A percentile compares a stretch with the other conserved stretches of the same genome.
Conservation (phyloP, 2,329 filamentous ascomycete genomes). For the Pseudogymnoascus sp. region DNA sequence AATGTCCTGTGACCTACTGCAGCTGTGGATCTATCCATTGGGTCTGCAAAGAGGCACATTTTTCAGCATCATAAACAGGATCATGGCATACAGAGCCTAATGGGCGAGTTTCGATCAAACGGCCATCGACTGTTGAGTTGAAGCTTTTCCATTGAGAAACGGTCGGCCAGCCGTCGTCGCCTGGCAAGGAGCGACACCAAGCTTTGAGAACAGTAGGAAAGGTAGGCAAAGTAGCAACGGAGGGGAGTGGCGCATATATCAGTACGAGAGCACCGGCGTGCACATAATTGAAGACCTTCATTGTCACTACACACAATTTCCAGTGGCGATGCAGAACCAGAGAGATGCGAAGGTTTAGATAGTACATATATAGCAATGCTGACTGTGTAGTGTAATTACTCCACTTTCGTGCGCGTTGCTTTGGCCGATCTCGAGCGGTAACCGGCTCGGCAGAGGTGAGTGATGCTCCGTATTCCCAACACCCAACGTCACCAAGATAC, state of each 20-base stretch:
- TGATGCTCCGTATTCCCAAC: not conserved
- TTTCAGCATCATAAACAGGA: constrained; percentile 17
- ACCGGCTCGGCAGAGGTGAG: not conserved
- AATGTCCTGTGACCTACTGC: constrained; percentile 12
- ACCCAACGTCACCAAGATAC: not conserved
- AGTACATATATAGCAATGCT: not conserved
- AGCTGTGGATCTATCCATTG: constrained; percentile 12
- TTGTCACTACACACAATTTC: not conserved
- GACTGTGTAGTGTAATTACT: not conserved
- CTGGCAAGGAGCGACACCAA: constrained; percentile 14
- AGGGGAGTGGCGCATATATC: not conserved
- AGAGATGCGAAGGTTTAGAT: not conserved
- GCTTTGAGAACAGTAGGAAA: not conserved
- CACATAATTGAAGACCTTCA: not conserved
- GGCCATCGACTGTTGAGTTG: constrained; percentile 16
- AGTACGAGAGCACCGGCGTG: not conserved
- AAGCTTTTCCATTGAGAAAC: constrained; percentile 13
- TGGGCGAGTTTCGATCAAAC: constrained; percentile 15
- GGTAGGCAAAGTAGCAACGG: not conserved
- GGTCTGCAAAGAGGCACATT: constrained; percentile 17
- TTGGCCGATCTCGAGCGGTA: not conserved
- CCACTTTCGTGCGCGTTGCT: not conserved
- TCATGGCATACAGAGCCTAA: constrained; percentile 22
- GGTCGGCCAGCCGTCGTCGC: constrained; percentile 18
- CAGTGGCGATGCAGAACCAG: not conserved